Evolutionary conservation across 2,329 filamentous ascomycete genomes (phyloP).

Genomic region (Rhinocladiella similis): DNA sequence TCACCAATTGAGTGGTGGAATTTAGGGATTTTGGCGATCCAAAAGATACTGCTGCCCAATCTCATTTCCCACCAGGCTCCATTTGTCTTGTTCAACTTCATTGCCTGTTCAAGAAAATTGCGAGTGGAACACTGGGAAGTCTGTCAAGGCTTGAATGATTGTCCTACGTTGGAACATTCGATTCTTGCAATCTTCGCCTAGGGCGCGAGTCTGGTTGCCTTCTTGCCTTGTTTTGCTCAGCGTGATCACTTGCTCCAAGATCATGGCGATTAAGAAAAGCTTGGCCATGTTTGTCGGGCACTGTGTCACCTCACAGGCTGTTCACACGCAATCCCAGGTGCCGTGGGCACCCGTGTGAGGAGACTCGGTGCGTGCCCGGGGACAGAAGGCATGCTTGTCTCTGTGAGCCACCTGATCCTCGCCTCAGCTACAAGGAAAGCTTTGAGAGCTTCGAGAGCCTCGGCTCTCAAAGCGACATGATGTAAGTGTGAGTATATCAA

Average conservation of each 20-base stretch:
- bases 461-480: no score
- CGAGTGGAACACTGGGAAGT: no score
- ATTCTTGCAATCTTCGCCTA: not conserved
- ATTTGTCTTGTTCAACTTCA: not conserved
- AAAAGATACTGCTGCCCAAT: slow-evolving; percentile 17
- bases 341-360: not conserved
- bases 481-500: no score
- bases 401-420: no score
- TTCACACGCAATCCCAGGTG: not conserved
- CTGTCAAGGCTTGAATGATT: not conserved
- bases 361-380: not conserved
- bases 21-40: slow-evolving; percentile 12
- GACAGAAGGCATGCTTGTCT: no score
- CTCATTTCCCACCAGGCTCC: not conserved
- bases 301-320: not conserved
- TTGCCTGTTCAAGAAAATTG: not conserved
- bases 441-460: no score
- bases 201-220: not conserved
- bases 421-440: no score
- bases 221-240: not conserved
- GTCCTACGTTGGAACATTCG: not conserved
- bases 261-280: not conserved
- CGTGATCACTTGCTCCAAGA: not conserved
- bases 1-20: not conserved
- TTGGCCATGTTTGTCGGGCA: not conserved